Percentiles rank a stretch among this genome's conserved stretches.
phyloP scores from a whole-genome alignment of 306 rosid species.

The Ziziphus jujuba region DNA sequence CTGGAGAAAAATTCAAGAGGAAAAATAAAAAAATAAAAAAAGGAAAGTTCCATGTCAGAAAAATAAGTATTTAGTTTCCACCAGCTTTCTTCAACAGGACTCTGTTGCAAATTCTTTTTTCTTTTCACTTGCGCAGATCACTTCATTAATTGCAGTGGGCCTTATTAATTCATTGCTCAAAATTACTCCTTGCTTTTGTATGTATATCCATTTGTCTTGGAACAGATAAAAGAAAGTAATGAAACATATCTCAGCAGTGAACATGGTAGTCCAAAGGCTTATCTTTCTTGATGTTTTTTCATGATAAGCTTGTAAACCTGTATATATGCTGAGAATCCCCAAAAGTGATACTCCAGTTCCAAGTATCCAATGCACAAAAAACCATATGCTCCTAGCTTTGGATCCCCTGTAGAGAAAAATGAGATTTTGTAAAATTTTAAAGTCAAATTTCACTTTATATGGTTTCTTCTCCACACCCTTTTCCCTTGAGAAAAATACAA shows the following conservation, averaged over 20 bases:
- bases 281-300: slow-evolving; percentile 70
- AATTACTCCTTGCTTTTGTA: slow-evolving; percentile 55
- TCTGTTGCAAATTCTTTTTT: slow-evolving; percentile 37
- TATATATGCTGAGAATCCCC: slow-evolving; percentile 67
- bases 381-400: slow-evolving; percentile 74
- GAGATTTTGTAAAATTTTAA: neutral
- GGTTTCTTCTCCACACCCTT: neutral
- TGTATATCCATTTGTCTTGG: slow-evolving; percentile 83
- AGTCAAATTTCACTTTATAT: neutral
- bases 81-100: slow-evolving; percentile 45
- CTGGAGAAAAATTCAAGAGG: neutral
- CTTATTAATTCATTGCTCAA: slow-evolving; percentile 39
- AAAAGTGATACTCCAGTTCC: slow-evolving; percentile 64
- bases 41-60: slow-evolving; percentile 4
- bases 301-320: slow-evolving; percentile 70
- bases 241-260: slow-evolving; percentile 59
- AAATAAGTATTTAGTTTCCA: slow-evolving; percentile 9
- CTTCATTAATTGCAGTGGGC: slow-evolving; percentile 23
- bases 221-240: slow-evolving; percentile 71
- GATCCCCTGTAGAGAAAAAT: slow-evolving; percentile 51
- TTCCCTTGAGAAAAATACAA: neutral
- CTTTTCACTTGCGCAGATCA: slow-evolving; percentile 32
- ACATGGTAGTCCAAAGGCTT: slow-evolving; percentile 58
- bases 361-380: slow-evolving; percentile 67
- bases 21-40: slow-evolving; percentile 1